A percentile compares a stretch with the other conserved stretches of the same genome.
phyloP scores from a whole-genome alignment of 176 grass and related monocot species.

The Saccharum officinarum region DNA sequence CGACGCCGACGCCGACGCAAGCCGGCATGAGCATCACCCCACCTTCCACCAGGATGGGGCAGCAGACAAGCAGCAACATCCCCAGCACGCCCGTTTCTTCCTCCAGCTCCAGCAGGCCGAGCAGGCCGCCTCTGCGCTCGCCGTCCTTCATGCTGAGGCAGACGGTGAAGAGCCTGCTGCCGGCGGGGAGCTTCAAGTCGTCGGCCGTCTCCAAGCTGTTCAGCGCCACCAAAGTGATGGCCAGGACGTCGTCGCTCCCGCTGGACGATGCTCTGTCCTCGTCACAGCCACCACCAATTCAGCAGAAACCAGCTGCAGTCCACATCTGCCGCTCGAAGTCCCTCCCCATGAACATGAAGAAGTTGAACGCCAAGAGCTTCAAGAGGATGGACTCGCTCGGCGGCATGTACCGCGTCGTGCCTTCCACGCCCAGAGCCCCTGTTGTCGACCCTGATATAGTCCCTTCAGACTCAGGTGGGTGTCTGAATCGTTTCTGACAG shows the following conservation, averaged over 20 bases:
- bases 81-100: constrained; percentile 26
- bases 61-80: background rate
- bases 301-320: constrained; percentile 32
- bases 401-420: constrained; percentile 71
- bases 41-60: constrained; percentile 25
- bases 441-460: background rate
- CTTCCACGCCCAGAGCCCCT: constrained; percentile 35
- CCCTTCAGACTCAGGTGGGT: background rate
- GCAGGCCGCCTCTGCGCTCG: constrained; percentile 36
- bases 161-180: constrained; percentile 55
- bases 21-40: constrained; percentile 23
- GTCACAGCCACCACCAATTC: background rate
- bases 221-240: constrained; percentile 16
- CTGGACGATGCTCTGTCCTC: background rate
- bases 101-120: background rate
- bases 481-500: too few relatives aligned
- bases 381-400: constrained; percentile 86
- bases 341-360: constrained; percentile 68
- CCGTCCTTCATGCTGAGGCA: constrained; percentile 56
- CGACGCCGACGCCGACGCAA: constrained; percentile 4
- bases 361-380: constrained; percentile 49
- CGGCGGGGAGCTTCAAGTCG: constrained; percentile 65
- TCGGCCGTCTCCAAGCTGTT: background rate
- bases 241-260: constrained; percentile 60
- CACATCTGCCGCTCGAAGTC: constrained; percentile 74